A percentile compares a stretch with the other conserved stretches of the same genome.
Evolutionary conservation across 139 green algal genomes (phyloP).

Genomic region (Microglena sp.): DNA sequence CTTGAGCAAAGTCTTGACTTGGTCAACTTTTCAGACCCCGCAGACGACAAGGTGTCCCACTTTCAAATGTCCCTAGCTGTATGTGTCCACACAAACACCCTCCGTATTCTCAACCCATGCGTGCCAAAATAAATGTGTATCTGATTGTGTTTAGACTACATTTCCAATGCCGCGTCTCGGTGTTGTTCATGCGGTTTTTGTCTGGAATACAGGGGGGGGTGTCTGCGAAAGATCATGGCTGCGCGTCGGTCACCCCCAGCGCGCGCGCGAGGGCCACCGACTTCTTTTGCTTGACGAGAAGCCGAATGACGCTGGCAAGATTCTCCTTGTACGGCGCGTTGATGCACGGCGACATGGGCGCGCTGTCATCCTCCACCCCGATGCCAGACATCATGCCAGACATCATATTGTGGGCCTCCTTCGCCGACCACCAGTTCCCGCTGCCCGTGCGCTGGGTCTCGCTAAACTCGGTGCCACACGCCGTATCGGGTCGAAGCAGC

Average conservation of each 20-base stretch:
- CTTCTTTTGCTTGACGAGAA: constrained; percentile 2
- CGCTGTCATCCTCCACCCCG: background rate
- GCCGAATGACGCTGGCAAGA: background rate
- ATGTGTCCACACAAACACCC: too few relatives aligned
- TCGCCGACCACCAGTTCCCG: background rate
- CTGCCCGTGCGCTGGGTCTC: background rate
- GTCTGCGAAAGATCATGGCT: too few relatives aligned
- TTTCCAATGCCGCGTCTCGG: too few relatives aligned
- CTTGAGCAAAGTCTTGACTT: too few relatives aligned
- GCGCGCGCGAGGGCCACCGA: background rate
- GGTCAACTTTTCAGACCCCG: too few relatives aligned
- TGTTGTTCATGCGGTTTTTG: too few relatives aligned
- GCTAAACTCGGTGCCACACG: background rate
- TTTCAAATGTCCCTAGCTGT: too few relatives aligned
- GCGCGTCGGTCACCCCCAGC: background rate
- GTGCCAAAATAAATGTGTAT: too few relatives aligned
- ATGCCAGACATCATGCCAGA: background rate
- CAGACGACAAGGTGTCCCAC: too few relatives aligned
- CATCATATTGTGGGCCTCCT: constrained; percentile 1
- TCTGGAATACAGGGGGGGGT: too few relatives aligned
- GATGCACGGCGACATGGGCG: background rate
- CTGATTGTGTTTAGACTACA: too few relatives aligned
- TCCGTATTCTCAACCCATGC: too few relatives aligned
- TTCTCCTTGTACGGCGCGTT: constrained; percentile 2
- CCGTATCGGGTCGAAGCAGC: background rate